Percentiles rank a stretch among this genome's conserved stretches.
phyloP scores from a whole-genome alignment of 2,329 filamentous ascomycete genomes.

The Sphaerulina populicola region DNA sequence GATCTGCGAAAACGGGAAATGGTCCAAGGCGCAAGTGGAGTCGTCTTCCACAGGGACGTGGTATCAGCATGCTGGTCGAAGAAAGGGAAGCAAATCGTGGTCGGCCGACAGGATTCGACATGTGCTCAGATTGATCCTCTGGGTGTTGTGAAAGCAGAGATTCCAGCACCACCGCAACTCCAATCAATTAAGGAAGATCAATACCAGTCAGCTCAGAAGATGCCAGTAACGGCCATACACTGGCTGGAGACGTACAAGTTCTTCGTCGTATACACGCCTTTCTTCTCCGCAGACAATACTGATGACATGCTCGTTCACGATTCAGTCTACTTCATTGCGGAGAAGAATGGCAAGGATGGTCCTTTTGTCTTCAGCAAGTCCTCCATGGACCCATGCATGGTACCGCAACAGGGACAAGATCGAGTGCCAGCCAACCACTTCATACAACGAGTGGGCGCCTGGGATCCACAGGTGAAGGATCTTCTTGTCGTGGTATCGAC shows the following conservation, averaged over 20 bases:
- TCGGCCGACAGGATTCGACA: constrained; percentile 72
- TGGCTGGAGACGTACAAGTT: constrained; percentile 69
- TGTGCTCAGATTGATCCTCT: constrained; percentile 76
- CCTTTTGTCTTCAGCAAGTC: constrained; percentile 66
- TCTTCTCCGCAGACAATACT: constrained; percentile 16
- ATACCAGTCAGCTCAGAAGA: constrained; percentile 12
- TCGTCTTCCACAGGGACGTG: constrained; percentile 62
- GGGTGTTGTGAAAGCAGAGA: constrained; percentile 65
- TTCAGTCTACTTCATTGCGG: constrained; percentile 73
- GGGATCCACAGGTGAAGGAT: constrained; percentile 71
- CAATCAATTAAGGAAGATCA: constrained; percentile 38
- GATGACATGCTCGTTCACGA: constrained; percentile 33
- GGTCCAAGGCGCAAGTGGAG: constrained; percentile 50
- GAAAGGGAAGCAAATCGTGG: constrained; percentile 85
- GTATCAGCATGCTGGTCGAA: constrained; percentile 86
- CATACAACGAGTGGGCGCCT: constrained; percentile 67
- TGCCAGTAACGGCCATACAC: constrained; percentile 49
- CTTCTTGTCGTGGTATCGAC: constrained; percentile 75
- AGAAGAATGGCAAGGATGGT: constrained; percentile 51
- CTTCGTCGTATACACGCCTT: constrained; percentile 67
- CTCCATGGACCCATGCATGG: constrained; percentile 56
- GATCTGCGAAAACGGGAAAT: constrained; percentile 63
- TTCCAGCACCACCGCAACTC: constrained; percentile 66
- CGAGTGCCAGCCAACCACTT: constrained; percentile 63
- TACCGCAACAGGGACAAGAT: constrained; percentile 51